phyloP scores from a whole-genome alignment of 768 basidiomycete genomes.

The Trametes sanguinea region DNA sequence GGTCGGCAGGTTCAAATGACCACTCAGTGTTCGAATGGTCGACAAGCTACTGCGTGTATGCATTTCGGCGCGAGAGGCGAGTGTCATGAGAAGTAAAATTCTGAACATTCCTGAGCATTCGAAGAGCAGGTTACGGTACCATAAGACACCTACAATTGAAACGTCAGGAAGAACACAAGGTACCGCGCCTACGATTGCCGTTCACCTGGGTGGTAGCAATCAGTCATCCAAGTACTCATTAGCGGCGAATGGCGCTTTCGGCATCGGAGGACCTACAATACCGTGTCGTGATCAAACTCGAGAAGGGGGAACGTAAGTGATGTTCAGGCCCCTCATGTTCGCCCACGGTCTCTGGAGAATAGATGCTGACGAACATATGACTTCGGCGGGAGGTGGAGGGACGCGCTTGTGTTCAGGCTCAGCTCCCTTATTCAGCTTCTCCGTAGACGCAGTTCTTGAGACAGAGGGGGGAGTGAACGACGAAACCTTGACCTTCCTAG shows the following conservation, averaged over 20 bases:
- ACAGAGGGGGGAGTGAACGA: slow-evolving; percentile 45
- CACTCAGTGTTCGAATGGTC: too few relatives aligned
- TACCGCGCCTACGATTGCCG: too few relatives aligned
- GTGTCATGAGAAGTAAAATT: too few relatives aligned
- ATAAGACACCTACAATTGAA: too few relatives aligned
- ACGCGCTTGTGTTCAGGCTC: slow-evolving; percentile 44
- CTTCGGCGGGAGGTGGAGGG: slow-evolving; percentile 40
- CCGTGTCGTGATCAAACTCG: background rate
- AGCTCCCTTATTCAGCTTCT: slow-evolving; percentile 28
- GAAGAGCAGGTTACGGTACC: too few relatives aligned
- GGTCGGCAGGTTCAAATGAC: too few relatives aligned
- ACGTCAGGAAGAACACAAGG: too few relatives aligned
- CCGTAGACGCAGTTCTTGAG: slow-evolving; percentile 39
- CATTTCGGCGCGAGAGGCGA: too few relatives aligned
- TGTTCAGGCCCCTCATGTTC: slow-evolving; percentile 18
- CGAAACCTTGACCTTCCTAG: slow-evolving; percentile 53
- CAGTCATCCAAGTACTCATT: background rate
- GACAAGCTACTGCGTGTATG: too few relatives aligned
- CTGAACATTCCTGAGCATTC: too few relatives aligned
- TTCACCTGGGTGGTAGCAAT: too few relatives aligned
- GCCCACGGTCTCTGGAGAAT: slow-evolving; percentile 18
- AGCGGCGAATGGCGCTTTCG: background rate
- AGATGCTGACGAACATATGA: slow-evolving; percentile 25
- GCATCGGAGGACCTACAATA: background rate
- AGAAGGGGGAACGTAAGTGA: slow-evolving; percentile 21